A percentile compares a stretch with the other conserved stretches of the same genome.
Conservation (phyloP, 805 yeast genomes). For the Cyberlindnera petersonii region DNA sequence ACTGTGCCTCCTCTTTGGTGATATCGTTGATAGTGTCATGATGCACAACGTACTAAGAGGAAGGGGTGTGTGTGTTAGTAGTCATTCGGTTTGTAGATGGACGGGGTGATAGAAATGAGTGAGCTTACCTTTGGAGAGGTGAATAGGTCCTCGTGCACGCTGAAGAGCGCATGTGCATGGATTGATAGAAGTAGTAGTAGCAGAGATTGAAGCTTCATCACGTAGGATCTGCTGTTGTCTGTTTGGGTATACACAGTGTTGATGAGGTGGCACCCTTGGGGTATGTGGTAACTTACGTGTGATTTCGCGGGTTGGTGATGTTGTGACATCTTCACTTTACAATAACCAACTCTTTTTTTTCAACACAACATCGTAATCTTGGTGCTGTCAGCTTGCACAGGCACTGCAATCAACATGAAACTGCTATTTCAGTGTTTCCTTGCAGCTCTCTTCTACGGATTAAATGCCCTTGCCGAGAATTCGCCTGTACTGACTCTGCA, state of each 20-base stretch:
- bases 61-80: conserved; percentile 1
- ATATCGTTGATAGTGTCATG: conserved; percentile 3
- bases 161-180: conserved; percentile 14
- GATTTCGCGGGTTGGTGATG: no score
- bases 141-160: conserved; percentile 20
- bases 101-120: background rate
- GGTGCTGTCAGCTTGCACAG: no score
- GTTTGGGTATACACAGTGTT: no score
- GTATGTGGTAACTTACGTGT: no score
- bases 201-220: background rate
- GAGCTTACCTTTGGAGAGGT: conserved; percentile 21
- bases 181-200: background rate
- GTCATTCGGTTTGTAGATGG: background rate
- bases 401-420: no score
- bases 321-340: no score
- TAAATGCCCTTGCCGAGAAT: background rate
- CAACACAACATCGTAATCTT: no score
- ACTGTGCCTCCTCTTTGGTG: conserved; percentile 6
- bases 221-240: no score
- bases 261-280: no score
- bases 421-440: background rate
- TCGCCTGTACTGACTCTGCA: conserved; percentile 4
- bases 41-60: conserved; percentile 19
- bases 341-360: no score
- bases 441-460: background rate